Evolutionary conservation across 352 stramenopile genomes (phyloP), one percentile per base, ranked within the genome.

Genomic region (Phytophthora boehmeriae): DNA sequence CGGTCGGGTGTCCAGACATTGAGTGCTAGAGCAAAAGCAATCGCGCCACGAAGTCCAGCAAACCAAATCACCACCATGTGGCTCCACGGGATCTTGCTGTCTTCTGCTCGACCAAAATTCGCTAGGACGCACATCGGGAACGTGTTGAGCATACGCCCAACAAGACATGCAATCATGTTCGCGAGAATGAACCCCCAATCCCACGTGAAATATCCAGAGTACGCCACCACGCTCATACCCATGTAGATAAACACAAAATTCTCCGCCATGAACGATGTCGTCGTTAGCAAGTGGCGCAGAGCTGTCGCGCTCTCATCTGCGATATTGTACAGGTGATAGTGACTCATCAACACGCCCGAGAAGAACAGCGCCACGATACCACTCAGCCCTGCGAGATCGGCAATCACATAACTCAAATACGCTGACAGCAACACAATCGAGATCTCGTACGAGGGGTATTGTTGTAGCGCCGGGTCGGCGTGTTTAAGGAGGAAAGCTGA

Each of bases 361-460:
- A 98, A 97, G 45, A 98, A 93, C 47, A 98, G 87, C 9, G 92
- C 93, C 20, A 98, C 92, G 54, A 98, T 98, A 14, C 96, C 94
- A 59, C 85, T 96, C 30, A 96, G 73, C 9, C 83, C 81, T 8
- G 83, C 78, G 27, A 92, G 58, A 42, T 96, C 84, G 1, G 81
- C 84, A 5, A 83, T 83, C 20, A 97, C 75, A 49, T 94, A 93
- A 55, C 83, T 93, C 54, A 92, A 70, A 54, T 94, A 94, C 14
- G 83, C 83, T 4, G 83, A 94, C 1, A 96, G 63, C 30, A 96
- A 44, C 27, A 94, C 74, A 55, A 94, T 94, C 36, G 85, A 96
- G 52, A 96, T 96, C 59, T 96, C 87, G 58, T 96, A 96, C 16
- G 77, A 84, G 6, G 87, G 87, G 63, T 94, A 91, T 36, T 92